Evolutionary conservation across 2,329 filamentous ascomycete species (phyloP), one percentile per base, ranked within the genome.

Genomic region (Beauveria brongniartii): DNA sequence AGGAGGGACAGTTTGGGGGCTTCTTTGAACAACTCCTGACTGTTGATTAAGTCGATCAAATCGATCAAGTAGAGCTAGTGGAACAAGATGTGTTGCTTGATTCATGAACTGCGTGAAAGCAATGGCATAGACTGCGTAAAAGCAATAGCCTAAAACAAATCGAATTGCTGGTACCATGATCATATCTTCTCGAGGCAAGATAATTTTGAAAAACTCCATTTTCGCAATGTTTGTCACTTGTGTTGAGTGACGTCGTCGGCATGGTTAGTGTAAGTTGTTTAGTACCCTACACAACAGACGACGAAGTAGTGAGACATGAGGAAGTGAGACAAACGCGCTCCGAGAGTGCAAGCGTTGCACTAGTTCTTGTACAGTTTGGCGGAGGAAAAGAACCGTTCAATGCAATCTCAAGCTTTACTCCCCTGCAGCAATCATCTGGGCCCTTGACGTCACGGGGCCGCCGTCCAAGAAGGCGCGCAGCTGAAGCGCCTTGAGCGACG

Each of bases 1-100:
- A 66, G 1, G 37, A 67, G n/a, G 67, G 68, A 22, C 64, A 72
- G 47, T 72, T 74, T 64, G 74, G 72, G 1, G 78, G 73, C 0
- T 81, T 81, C 65, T 74, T 71, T 51, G 79, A 81, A 66, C 72
- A 74, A 57, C 64, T 74, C 8, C 60, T 73, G 56, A 72, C 71
- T 41, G 64, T 24, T 30, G 54, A 44, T 55, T 46, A 30, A 43
- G 40, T 43, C 40, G 18, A 43, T 8, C 16, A 28, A 14, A 34
- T 48, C 16, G 0, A 18, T 30, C 9, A 51, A 8, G 34, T 61
- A 28, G 6, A 24, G 22, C 22, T 58, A 44, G 22, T 52, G 12
- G 16, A 43, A 50, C 41, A 55, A 5, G 22, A 46, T 24, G 1
- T 18, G 9, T 10, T 43, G 16, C 6, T 34, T 30, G 20, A 55